Evolutionary conservation across 164 flowering plant genomes (phyloP).

Genomic region (Malania oleifera): DNA sequence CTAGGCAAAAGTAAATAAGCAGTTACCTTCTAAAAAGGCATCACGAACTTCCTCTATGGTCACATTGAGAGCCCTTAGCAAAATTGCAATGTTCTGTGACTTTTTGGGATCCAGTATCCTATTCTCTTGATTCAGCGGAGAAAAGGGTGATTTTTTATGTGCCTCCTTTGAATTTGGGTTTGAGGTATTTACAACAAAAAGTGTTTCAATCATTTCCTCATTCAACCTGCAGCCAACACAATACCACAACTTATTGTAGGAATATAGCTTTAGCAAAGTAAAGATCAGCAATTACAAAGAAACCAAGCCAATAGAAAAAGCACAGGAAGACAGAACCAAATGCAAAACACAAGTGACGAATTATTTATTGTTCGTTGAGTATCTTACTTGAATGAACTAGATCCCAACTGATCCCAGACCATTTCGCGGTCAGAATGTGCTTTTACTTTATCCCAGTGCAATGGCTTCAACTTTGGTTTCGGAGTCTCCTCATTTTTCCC

Average conservation of each 20-base stretch:
- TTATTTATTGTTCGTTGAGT: neutral
- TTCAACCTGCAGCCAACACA: conserved; percentile 12
- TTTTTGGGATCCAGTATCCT: conserved; percentile 14
- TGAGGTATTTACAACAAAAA: conserved; percentile 5
- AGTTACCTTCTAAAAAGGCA: neutral
- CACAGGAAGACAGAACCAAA: neutral
- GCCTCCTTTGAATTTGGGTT: neutral
- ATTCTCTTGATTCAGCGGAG: neutral
- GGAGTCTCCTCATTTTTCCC: neutral
- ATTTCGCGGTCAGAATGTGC: conserved; percentile 13
- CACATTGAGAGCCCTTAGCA: conserved; percentile 1
- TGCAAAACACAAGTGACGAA: neutral
- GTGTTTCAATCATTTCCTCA: conserved; percentile 17
- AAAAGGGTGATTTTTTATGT: neutral
- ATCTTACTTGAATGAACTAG: conserved; percentile 17
- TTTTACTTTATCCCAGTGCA: conserved; percentile 19
- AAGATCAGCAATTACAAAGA: too few relatives aligned
- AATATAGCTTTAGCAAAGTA: neutral
- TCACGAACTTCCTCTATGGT: conserved; percentile 3
- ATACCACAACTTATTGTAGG: neutral
- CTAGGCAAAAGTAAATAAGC: neutral
- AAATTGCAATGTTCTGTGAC: conserved; percentile 7
- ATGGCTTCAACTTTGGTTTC: conserved; percentile 14
- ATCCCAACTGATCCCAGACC: conserved; percentile 17
- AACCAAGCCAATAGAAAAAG: neutral